A percentile compares a stretch with the other conserved stretches of the same genome.
phyloP scores from a whole-genome alignment of 1,284 basidiomycete species.

The Pholiota adiposa region DNA sequence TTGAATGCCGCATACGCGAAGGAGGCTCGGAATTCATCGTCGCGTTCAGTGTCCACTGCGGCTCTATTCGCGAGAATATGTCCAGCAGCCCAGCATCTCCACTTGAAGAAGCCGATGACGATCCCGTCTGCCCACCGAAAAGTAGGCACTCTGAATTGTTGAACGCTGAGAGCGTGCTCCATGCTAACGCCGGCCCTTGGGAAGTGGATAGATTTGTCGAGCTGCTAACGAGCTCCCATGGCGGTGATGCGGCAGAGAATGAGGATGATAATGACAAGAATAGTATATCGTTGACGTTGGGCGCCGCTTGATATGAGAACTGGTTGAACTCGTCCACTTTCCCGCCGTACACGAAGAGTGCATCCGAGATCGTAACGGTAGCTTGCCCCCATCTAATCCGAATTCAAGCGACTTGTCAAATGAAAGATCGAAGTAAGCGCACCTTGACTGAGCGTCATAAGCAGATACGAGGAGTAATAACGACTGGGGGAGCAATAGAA shows the following conservation, averaged over 20 bases:
- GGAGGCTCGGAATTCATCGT: conserved; percentile 65
- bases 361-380: conserved; percentile 58
- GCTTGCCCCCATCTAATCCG: conserved; percentile 82
- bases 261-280: conserved; percentile 64
- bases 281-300: conserved; percentile 72
- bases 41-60: conserved; percentile 33
- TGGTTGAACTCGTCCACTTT: conserved; percentile 71
- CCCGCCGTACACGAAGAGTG: conserved; percentile 78
- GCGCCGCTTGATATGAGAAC: conserved; percentile 76
- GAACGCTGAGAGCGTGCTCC: conserved; percentile 78
- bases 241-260: conserved; percentile 64
- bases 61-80: conserved; percentile 39
- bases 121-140: conserved; percentile 78
- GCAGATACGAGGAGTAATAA: conserved; percentile 16
- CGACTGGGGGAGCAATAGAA: conserved; percentile 11
- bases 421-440: not conserved
- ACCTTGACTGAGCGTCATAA: conserved; percentile 26
- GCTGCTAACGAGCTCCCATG: conserved; percentile 63
- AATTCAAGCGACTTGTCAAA: not conserved
- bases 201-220: conserved; percentile 47
- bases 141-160: conserved; percentile 57
- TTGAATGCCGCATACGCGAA: conserved; percentile 74
- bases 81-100: conserved; percentile 55
- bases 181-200: conserved; percentile 70
- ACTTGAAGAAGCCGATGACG: conserved; percentile 56